Evolutionary conservation across 345 rosid genomes (phyloP).

Genomic region (Eucalyptus victrix): DNA sequence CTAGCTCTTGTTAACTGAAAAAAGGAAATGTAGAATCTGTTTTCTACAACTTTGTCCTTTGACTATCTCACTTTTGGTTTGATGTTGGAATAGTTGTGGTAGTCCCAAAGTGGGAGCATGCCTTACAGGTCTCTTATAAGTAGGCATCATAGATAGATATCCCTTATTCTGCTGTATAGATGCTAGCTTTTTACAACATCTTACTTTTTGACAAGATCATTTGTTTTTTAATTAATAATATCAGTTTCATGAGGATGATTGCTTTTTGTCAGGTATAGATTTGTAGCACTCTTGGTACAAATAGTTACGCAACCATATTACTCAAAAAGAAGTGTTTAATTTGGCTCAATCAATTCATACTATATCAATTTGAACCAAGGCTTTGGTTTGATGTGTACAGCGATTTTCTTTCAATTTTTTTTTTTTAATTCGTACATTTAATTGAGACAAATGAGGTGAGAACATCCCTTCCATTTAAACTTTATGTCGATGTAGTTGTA

Average conservation of each 20-base stretch:
- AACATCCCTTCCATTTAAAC: neutral
- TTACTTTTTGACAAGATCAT: neutral
- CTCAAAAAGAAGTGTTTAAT: neutral
- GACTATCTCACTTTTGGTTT: neutral
- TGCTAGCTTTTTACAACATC: neutral
- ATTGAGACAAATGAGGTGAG: neutral
- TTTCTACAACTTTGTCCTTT: neutral
- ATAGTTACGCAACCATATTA: neutral
- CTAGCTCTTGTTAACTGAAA: neutral
- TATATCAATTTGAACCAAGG: neutral
- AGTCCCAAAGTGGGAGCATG: neutral
- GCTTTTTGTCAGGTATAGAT: neutral
- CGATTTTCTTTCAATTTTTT: neutral
- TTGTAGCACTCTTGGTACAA: neutral
- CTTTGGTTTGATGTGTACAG: neutral
- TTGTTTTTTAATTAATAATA: neutral
- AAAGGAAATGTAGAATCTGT: neutral
- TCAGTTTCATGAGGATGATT: neutral
- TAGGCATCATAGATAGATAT: neutral
- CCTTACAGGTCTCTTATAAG: neutral
- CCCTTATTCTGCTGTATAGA: neutral
- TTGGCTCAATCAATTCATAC: neutral
- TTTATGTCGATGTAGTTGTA: neutral
- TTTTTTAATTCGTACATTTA: neutral
- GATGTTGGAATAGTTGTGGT: neutral